These are phyloP conservation scores for Ocimum tenuiflorum DNA, from an alignment of 257 asterid genomes.

Conservation along the genomic window DNA sequence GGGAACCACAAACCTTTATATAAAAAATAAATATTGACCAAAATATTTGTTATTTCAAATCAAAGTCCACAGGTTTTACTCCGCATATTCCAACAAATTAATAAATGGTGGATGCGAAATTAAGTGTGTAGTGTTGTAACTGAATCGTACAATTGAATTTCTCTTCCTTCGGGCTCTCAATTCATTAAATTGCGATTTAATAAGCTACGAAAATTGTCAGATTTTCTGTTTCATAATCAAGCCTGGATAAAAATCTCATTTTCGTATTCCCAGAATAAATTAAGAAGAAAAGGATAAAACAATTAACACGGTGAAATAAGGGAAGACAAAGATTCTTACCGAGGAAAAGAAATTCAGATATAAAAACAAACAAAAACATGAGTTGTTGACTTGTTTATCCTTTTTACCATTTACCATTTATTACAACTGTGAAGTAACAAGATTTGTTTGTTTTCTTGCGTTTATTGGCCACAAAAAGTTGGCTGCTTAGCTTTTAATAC, in stretches of 20 bases:
- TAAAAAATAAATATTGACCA: too few relatives aligned
- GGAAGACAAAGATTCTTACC: not conserved
- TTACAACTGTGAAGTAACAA: constrained; percentile 2
- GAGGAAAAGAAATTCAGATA: too few relatives aligned
- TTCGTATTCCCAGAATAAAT: not conserved
- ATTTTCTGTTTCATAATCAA: not conserved
- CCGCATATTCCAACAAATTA: too few relatives aligned
- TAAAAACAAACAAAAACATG: not conserved
- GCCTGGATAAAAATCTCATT: not conserved
- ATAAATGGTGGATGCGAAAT: not conserved
- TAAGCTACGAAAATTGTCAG: not conserved
- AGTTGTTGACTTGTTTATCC: not conserved
- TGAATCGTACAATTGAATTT: not conserved
- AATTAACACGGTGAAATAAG: not conserved
- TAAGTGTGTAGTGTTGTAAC: not conserved
- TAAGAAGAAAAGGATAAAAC: too few relatives aligned
- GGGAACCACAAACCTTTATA: too few relatives aligned
- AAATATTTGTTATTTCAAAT: too few relatives aligned
- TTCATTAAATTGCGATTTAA: not conserved
- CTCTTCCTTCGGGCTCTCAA: not conserved
- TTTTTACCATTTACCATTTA: constrained; percentile 24
- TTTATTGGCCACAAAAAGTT: constrained; percentile 11
- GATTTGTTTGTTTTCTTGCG: constrained; percentile 18
- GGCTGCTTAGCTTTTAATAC: constrained; percentile 30
- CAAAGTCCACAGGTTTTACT: too few relatives aligned